Evolutionary conservation across 257 asterid genomes (phyloP).

Genomic region (Haberlea rhodopensis): DNA sequence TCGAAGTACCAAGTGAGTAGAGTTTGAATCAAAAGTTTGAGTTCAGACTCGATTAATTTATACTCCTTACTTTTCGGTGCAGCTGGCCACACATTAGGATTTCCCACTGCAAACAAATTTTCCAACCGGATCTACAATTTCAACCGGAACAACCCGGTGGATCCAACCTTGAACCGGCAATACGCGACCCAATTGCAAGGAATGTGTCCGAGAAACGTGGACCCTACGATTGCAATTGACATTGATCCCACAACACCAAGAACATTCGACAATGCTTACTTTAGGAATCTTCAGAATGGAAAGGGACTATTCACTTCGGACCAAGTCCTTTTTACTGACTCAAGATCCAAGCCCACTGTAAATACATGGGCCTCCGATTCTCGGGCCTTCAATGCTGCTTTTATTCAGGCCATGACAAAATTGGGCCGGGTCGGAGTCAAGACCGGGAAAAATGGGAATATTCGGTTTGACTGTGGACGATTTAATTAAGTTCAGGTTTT

Average conservation of each 20-base stretch:
- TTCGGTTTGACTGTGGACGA: slow-evolving; percentile 68
- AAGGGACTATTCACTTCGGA: no score
- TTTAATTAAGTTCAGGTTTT: no score
- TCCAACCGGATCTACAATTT: slow-evolving; percentile 67
- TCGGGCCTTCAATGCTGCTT: slow-evolving; percentile 48
- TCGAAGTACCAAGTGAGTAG: no score
- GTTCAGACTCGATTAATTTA: neutral
- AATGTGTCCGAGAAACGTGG: slow-evolving; percentile 62
- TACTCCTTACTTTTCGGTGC: slow-evolving; percentile 9
- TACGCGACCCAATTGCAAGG: slow-evolving; percentile 54
- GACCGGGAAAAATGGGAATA: no score
- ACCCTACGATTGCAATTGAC: slow-evolving; percentile 56
- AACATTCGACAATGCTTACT: slow-evolving; percentile 67
- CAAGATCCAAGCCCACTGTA: slow-evolving; percentile 49
- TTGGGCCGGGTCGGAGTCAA: slow-evolving; percentile 87
- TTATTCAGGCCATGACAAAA: slow-evolving; percentile 57
- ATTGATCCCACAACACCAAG: slow-evolving; percentile 83
- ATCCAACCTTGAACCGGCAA: slow-evolving; percentile 61
- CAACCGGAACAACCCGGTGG: slow-evolving; percentile 43
- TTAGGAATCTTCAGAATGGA: no score
- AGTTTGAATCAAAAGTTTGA: no score
- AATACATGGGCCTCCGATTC: slow-evolving; percentile 49
- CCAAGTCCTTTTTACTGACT: no score
- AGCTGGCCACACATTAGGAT: slow-evolving; percentile 84
- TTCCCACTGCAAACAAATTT: slow-evolving; percentile 73